Percentiles rank a stretch among this genome's conserved stretches.
Evolutionary conservation across 2,329 filamentous ascomycete genomes (phyloP).

Genomic region (Penicillium sp.): DNA sequence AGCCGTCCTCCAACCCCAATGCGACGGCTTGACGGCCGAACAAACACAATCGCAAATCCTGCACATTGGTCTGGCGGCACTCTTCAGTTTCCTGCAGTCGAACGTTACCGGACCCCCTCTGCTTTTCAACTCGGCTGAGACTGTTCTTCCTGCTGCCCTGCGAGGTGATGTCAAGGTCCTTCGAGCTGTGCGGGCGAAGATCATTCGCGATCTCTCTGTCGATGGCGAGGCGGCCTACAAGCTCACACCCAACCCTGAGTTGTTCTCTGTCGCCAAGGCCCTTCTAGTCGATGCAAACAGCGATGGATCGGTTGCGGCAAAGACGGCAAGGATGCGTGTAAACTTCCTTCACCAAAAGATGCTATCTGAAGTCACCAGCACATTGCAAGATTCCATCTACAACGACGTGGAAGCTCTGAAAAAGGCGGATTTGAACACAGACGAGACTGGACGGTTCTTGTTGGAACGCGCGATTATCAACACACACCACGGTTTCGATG

Average conservation of each 20-base stretch:
- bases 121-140: constrained; percentile 50
- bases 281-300: constrained; percentile 48
- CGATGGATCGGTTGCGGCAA: constrained; percentile 38
- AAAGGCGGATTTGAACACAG: constrained; percentile 34
- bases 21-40: constrained; percentile 22
- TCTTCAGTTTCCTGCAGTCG: constrained; percentile 76
- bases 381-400: constrained; percentile 58
- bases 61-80: constrained; percentile 61
- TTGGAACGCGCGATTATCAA: constrained; percentile 79
- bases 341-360: constrained; percentile 69
- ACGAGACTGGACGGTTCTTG: constrained; percentile 64
- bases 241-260: constrained; percentile 75
- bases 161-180: constrained; percentile 40
- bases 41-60: constrained; percentile 41
- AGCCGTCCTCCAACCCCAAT: constrained; percentile 17
- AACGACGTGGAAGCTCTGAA: constrained; percentile 53
- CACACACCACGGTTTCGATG: constrained; percentile 77
- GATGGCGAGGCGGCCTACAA: constrained; percentile 86
- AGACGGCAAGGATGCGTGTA: constrained; percentile 66
- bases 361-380: constrained; percentile 58
- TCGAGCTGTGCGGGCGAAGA: constrained; percentile 50
- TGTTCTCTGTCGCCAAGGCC: constrained; percentile 71
- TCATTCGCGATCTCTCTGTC: constrained; percentile 65
- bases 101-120: constrained; percentile 85
- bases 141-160: constrained; percentile 46